phyloP scores from a whole-genome alignment of 2,329 filamentous ascomycete species.

The Talaromyces sp. region DNA sequence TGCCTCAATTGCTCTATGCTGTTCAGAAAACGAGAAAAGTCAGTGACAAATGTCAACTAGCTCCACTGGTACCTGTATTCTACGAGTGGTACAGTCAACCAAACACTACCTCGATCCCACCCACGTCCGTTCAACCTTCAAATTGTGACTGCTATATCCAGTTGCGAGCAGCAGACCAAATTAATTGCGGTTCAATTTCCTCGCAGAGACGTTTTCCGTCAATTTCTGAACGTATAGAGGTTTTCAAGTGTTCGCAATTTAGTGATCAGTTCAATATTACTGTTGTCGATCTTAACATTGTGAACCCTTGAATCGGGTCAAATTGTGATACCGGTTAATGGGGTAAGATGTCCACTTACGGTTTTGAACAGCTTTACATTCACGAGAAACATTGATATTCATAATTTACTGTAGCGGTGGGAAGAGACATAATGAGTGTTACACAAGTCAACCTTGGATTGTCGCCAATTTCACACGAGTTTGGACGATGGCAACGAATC shows the following conservation, averaged over 20 bases:
- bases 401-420: not conserved
- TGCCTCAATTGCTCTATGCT: not conserved
- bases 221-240: not conserved
- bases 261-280: not conserved
- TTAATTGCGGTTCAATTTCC: no score
- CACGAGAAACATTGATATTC: not conserved
- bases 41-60: not conserved
- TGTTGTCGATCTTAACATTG: not conserved
- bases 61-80: not conserved
- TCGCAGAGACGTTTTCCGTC: not conserved
- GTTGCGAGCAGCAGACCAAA: not conserved
- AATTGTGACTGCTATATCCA: not conserved
- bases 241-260: not conserved
- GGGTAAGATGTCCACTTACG: not conserved
- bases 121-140: not conserved
- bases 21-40: not conserved
- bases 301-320: not conserved
- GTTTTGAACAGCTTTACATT: not conserved
- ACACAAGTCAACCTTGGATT: not conserved
- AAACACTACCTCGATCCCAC: not conserved
- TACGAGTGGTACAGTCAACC: not conserved
- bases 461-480: not conserved
- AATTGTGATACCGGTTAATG: not conserved
- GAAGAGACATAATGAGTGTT: not conserved
- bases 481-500: not conserved